These are phyloP conservation scores for Stagonosporopsis chrysanthemi DNA, from an alignment of 2,329 filamentous ascomycete species.

Conservation along the genomic window DNA sequence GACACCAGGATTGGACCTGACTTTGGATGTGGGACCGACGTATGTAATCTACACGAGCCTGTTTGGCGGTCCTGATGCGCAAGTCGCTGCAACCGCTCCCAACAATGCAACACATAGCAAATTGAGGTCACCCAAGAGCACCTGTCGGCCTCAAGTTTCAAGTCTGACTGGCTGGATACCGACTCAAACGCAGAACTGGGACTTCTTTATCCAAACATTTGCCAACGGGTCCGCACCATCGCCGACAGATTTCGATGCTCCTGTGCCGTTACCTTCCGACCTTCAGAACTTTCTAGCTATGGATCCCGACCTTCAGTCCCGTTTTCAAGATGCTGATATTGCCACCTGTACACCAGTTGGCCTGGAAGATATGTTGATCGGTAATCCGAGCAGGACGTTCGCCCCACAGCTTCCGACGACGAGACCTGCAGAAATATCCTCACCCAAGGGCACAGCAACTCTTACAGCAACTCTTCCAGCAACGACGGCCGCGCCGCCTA, in stretches of 20 bases:
- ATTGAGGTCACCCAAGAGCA: slow-evolving; percentile 6
- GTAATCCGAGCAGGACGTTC: slow-evolving; percentile 7
- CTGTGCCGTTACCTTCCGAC: slow-evolving; percentile 31
- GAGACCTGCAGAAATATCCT: background rate
- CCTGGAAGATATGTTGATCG: background rate
- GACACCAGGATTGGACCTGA: slow-evolving; percentile 22
- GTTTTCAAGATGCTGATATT: slow-evolving; percentile 40
- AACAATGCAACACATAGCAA: slow-evolving; percentile 7
- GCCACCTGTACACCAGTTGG: slow-evolving; percentile 33
- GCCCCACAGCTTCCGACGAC: slow-evolving; percentile 5
- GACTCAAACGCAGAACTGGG: slow-evolving; percentile 33
- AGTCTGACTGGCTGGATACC: slow-evolving; percentile 28
- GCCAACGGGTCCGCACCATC: slow-evolving; percentile 10
- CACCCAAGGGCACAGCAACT: background rate
- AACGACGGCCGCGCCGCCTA: background rate
- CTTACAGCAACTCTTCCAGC: background rate
- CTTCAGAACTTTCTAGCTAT: slow-evolving; percentile 35
- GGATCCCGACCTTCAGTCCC: slow-evolving; percentile 24
- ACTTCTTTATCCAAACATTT: slow-evolving; percentile 36
- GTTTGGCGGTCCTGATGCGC: slow-evolving; percentile 33
- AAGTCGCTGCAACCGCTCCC: slow-evolving; percentile 2
- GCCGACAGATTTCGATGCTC: background rate
- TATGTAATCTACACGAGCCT: slow-evolving; percentile 43
- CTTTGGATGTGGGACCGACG: slow-evolving; percentile 36
- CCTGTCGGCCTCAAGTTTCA: slow-evolving; percentile 20